Conservation (phyloP, 495 filamentous ascomycete genomes). For the Aspergillus conjunctus region DNA sequence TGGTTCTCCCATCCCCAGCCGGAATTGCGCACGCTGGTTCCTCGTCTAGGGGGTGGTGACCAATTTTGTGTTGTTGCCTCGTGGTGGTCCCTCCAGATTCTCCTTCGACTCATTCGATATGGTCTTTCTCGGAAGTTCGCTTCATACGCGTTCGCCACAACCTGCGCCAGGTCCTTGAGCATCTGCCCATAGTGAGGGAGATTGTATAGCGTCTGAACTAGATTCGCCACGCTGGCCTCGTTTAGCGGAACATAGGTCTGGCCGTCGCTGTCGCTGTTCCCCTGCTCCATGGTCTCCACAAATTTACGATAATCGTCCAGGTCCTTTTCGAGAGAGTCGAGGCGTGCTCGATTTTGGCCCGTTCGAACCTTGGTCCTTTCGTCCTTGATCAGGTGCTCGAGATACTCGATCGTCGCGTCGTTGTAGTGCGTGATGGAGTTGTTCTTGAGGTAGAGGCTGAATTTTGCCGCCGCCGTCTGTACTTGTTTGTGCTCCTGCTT, state of each 20-base stretch:
- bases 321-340: constrained; percentile 13
- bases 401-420: constrained; percentile 15
- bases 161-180: constrained; percentile 17
- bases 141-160: constrained; percentile 15
- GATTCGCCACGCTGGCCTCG: constrained; percentile 8
- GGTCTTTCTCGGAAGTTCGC: constrained; percentile 13
- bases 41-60: constrained; percentile 1
- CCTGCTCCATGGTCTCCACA: constrained; percentile 13
- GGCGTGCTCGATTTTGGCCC: constrained; percentile 6
- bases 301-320: constrained; percentile 12
- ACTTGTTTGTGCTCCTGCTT: constrained; percentile 10
- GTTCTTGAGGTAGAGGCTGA: constrained; percentile 14
- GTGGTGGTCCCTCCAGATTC: neutral
- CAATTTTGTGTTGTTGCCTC: neutral
- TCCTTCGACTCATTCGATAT: constrained; percentile 13
- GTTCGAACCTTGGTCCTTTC: constrained; percentile 11
- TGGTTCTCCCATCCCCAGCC: constrained; percentile 1
- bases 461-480: constrained; percentile 5
- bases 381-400: constrained; percentile 15
- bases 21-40: constrained; percentile 7
- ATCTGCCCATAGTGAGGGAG: constrained; percentile 17
- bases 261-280: neutral
- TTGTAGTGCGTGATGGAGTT: constrained; percentile 19
- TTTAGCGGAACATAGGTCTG: constrained; percentile 8
- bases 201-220: constrained; percentile 16